Base-by-base conservation (phyloP, 768 basidiomycete genomes). In the Tricholomella constricta region DNA sequence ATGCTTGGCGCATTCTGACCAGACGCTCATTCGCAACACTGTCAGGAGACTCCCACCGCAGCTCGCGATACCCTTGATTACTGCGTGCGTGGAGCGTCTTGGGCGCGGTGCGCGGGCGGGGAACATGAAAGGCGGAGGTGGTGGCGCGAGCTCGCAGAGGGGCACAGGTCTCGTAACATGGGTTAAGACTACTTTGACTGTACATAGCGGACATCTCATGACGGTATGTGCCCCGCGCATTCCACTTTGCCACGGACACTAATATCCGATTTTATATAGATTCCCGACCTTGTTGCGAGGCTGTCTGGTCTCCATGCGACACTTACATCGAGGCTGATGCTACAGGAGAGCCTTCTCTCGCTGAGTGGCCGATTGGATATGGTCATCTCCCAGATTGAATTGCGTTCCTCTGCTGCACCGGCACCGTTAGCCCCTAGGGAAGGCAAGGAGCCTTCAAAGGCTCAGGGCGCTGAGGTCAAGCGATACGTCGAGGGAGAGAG, bases 141-240 rank as follows among this genome's bases (percentile, higher is more conserved):
- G 84, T 0, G 90, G 86, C 48, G 89, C 88, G 47, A 92, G 88
- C 64, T 84, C 85, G 38, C 91, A 91, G 71, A 76, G 89, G 58
- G 89, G 84, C 41, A 82, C 72, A 40, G 83, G 78, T 36, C 77
- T 92, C 52, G 78, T 88, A 46, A 78, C 70, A 48, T 98, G 88
- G 94, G 77, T 90, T 56, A 88, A 86, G 69, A 85, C 86, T 7
- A 90, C 92, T 4, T 75, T 99, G 48, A 79, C 87, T 12, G 79
- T 93, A 12, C 94, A 98, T 68, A 89, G 92, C 42, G 89, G 89
- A 0, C 88, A 98, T 69, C 80, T 99, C 48, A 91, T 98, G 87
- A 96, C 95, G 32, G 95, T 96, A 64, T 61, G 89, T 80, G 35
- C 48, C 36, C 41, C 50, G 19, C 17, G 31, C 20, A 42, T 49